Conservation (phyloP, 352 stramenopile species). For the Globisporangium irregulare region DNA sequence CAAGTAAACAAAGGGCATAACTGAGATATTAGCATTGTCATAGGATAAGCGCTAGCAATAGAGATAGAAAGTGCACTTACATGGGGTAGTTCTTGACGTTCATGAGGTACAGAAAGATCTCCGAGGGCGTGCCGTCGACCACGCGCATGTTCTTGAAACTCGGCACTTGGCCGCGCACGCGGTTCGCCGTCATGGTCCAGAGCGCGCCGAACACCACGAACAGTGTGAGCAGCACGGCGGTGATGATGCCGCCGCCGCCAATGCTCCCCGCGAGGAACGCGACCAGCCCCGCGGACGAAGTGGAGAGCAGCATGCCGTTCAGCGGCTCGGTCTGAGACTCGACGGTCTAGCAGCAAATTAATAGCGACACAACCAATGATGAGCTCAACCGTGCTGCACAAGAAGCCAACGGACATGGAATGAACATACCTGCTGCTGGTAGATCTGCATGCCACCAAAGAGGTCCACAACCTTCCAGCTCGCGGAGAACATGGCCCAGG, state of each 20-base stretch:
- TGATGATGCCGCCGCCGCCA: slow-evolving; percentile 48
- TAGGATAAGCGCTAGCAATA: not conserved
- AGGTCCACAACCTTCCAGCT: slow-evolving; percentile 66
- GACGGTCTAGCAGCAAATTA: not conserved
- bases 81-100: slow-evolving; percentile 64
- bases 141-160: slow-evolving; percentile 69
- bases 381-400: not conserved
- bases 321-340: slow-evolving; percentile 34
- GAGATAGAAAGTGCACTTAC: slow-evolving; percentile 11
- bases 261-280: slow-evolving; percentile 68
- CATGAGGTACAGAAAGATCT: slow-evolving; percentile 79
- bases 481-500: slow-evolving; percentile 68
- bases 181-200: slow-evolving; percentile 51
- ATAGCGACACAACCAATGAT: not conserved
- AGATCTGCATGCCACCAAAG: slow-evolving; percentile 68
- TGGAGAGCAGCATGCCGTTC: slow-evolving; percentile 58
- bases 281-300: slow-evolving; percentile 44
- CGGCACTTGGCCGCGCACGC: slow-evolving; percentile 40
- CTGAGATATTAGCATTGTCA: not conserved
- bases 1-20: not conserved
- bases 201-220: slow-evolving; percentile 41
- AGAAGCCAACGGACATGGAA: not conserved
- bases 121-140: slow-evolving; percentile 58
- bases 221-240: slow-evolving; percentile 48
- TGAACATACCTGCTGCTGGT: slow-evolving; percentile 39